Percentiles rank a stretch among this genome's conserved stretches.
Evolutionary conservation across 495 filamentous ascomycete genomes (phyloP).

Genomic region (Xylaria cubensis): DNA sequence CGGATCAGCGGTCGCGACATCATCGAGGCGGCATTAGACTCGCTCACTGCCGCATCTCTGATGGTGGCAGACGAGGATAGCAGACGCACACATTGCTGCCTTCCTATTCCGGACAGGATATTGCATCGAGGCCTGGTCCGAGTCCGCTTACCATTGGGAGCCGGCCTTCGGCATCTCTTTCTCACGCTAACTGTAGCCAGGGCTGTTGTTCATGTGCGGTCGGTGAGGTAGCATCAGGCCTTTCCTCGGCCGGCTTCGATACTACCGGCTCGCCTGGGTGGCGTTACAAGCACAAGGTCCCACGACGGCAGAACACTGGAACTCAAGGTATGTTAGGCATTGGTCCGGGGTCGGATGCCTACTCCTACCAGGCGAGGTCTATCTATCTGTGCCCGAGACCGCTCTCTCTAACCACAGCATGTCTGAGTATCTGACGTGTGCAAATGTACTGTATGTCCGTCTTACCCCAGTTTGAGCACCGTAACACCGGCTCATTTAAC

Average conservation of each 20-base stretch:
- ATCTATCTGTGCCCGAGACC: constrained; percentile 17
- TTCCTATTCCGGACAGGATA: constrained; percentile 25
- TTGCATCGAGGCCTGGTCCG: constrained; percentile 15
- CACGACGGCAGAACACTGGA: no score
- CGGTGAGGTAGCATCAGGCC: constrained; percentile 20
- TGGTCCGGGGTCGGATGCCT: constrained; percentile 23
- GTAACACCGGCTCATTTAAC: constrained; percentile 23
- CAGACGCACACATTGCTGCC: constrained; percentile 16
- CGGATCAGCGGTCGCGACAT: constrained; percentile 19
- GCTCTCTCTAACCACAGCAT: constrained; percentile 14
- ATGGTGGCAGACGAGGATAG: constrained; percentile 5
- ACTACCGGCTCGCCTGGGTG: constrained; percentile 21
- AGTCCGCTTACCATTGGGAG: constrained; percentile 24
- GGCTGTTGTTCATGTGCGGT: constrained; percentile 23
- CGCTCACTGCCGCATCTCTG: constrained; percentile 16
- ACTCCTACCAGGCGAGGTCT: constrained; percentile 4
- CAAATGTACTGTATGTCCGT: constrained; percentile 12
- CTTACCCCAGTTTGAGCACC: constrained; percentile 19
- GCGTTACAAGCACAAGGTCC: neutral
- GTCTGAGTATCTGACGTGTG: constrained; percentile 27
- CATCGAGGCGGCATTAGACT: constrained; percentile 18
- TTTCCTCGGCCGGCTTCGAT: constrained; percentile 25
- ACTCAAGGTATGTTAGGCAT: neutral
- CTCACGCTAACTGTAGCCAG: constrained; percentile 8
- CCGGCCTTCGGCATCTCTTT: constrained; percentile 24